Evolutionary conservation across 257 asterid genomes (phyloP), one percentile per base, ranked within the genome.

Genomic region (Vinca minor): DNA sequence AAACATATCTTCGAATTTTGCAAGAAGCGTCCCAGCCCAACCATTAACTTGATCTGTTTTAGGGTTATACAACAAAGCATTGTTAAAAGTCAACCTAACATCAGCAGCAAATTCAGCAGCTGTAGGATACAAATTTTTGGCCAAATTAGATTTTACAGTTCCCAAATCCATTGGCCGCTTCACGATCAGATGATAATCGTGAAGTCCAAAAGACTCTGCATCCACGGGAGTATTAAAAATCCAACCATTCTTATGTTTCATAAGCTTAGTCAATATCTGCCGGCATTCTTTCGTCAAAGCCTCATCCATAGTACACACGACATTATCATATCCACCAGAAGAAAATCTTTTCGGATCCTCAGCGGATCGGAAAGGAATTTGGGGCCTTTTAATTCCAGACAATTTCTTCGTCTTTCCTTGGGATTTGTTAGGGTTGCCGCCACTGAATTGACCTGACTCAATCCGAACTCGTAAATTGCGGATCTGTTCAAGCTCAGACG

Each of bases 141-240:
- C 71, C 2, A 89, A 70, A 76, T 93, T 93, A 6, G 83, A 55
- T 63, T 83, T 87, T 4, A 89, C 97, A 21, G 97, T 83, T 1
- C 99, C 97, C 52, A 93, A 86, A 84, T 93, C 99, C 99, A 89
- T 87, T 5, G 97, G 99, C 49, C 83, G 71, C 81, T 87, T 85
- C 60, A 93, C 89, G 74, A 93, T 93, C 75, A 63, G 69, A 62
- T 89, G 97, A 68, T 89, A 93, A 83, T 93, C 99, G 60, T 81
- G 95, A 71, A 87, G 96, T 58, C 84, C 84, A 49, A 87, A 17
- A 10, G 72, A 76, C 41, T 39, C 83, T 0, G 94, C 99, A 73
- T 93, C 90, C 8, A 93, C 96, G 0, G 99, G 97, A 0, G 42
- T 44, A 53, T 71, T 85, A 79, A 93, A 93, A 31, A 85, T 52